Percentiles rank a stretch among this genome's conserved stretches.
Conservation (phyloP, 371 early-diverging fungal species). For the Circinella minor region DNA sequence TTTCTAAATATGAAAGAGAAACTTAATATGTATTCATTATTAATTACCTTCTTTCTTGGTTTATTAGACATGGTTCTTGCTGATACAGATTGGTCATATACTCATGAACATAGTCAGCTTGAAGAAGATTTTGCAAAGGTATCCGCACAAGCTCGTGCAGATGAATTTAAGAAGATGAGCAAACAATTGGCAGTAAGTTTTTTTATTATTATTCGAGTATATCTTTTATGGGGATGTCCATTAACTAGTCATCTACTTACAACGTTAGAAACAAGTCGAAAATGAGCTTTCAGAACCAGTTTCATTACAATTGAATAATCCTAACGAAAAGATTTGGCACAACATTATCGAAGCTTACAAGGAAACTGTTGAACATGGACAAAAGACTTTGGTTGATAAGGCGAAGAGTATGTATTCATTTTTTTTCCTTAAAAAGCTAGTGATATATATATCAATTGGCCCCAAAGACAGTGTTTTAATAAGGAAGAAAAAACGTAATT, state of each 20-base stretch:
- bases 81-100: slow-evolving; percentile 82
- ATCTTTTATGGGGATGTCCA: neutral
- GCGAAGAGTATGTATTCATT: slow-evolving; percentile 38
- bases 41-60: neutral
- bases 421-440: too few relatives aligned
- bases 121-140: slow-evolving; percentile 69
- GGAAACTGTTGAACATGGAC: slow-evolving; percentile 55
- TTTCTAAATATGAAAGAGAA: neutral
- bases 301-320: slow-evolving; percentile 69
- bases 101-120: slow-evolving; percentile 68
- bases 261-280: slow-evolving; percentile 58
- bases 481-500: neutral
- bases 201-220: too few relatives aligned
- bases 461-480: neutral
- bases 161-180: slow-evolving; percentile 83
- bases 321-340: slow-evolving; percentile 75
- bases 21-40: neutral
- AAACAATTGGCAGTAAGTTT: slow-evolving; percentile 56
- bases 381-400: slow-evolving; percentile 34
- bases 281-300: slow-evolving; percentile 73
- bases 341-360: slow-evolving; percentile 64
- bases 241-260: neutral
- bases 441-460: neutral
- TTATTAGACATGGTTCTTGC: slow-evolving; percentile 54
- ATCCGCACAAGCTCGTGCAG: slow-evolving; percentile 67